Percentiles rank a stretch among this genome's conserved stretches.
These are phyloP conservation scores for Athelia sp. DNA, from an alignment of 1,284 basidiomycete genomes.

Conservation along the genomic window DNA sequence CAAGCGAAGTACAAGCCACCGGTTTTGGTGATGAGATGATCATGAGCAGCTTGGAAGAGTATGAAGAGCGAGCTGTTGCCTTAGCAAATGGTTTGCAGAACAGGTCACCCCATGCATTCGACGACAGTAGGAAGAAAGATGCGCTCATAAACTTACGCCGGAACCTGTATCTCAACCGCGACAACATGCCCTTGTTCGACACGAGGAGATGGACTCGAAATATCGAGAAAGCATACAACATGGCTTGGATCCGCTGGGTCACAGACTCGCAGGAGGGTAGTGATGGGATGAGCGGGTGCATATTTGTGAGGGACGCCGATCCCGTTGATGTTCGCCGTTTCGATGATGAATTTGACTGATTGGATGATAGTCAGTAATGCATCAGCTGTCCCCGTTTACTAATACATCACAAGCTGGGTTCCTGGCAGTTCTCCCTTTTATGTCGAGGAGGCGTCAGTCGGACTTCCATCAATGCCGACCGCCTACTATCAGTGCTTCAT, in stretches of 20 bases:
- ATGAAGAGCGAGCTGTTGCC: conserved; percentile 48
- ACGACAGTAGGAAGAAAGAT: conserved; percentile 14
- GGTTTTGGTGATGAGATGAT: conserved; percentile 53
- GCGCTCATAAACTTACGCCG: conserved; percentile 38
- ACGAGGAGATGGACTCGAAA: conserved; percentile 50
- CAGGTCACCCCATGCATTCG: conserved; percentile 25
- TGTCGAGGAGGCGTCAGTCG: too few species aligned
- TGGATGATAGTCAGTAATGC: too few species aligned
- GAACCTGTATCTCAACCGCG: conserved; percentile 43
- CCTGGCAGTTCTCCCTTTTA: too few species aligned
- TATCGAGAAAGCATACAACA: conserved; percentile 43
- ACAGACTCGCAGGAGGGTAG: conserved; percentile 36
- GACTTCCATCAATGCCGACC: too few species aligned
- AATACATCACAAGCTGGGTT: too few species aligned
- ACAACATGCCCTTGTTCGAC: conserved; percentile 49
- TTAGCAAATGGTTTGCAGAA: conserved; percentile 25
- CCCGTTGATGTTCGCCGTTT: conserved; percentile 3
- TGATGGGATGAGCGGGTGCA: conserved; percentile 28
- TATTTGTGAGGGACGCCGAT: conserved; percentile 36
- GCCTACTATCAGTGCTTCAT: too few species aligned
- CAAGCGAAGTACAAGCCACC: conserved; percentile 53
- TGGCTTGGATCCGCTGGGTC: conserved; percentile 56
- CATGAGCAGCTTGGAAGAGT: conserved; percentile 41
- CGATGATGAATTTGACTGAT: too few species aligned
- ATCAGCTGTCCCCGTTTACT: too few species aligned